phyloP scores from a whole-genome alignment of 352 stramenopile genomes.

The Phytophthora nicotianae region DNA sequence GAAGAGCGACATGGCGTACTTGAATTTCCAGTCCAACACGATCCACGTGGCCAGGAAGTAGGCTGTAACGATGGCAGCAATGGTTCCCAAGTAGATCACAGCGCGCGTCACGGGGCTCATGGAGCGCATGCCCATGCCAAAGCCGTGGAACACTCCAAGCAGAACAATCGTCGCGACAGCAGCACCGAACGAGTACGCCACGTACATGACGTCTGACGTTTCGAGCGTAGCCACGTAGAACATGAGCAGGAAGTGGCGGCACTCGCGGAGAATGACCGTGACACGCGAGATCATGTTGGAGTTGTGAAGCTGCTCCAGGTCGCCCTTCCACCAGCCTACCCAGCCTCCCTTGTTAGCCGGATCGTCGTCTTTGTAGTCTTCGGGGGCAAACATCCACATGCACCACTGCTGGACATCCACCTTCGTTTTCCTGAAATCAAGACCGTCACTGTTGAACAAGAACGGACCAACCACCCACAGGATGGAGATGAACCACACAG shows the following conservation, averaged over 20 bases:
- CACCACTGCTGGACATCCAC: slow-evolving; percentile 66
- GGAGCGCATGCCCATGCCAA: slow-evolving; percentile 55
- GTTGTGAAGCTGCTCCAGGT: slow-evolving; percentile 64
- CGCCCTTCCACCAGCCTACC: slow-evolving; percentile 76
- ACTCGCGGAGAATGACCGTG: slow-evolving; percentile 74
- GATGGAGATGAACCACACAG: slow-evolving; percentile 80
- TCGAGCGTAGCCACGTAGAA: slow-evolving; percentile 73
- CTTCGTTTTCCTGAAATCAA: slow-evolving; percentile 80
- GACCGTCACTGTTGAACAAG: slow-evolving; percentile 83
- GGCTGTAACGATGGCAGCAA: slow-evolving; percentile 34
- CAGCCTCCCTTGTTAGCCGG: slow-evolving; percentile 69
- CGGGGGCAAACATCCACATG: slow-evolving; percentile 72
- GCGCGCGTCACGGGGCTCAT: slow-evolving; percentile 51
- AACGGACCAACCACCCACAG: slow-evolving; percentile 72
- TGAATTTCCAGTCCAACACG: slow-evolving; percentile 44
- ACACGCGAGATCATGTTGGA: slow-evolving; percentile 72
- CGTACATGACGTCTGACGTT: slow-evolving; percentile 53
- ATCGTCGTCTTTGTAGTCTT: slow-evolving; percentile 70
- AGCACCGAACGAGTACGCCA: slow-evolving; percentile 52
- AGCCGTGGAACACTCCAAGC: slow-evolving; percentile 46
- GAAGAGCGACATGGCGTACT: slow-evolving; percentile 57
- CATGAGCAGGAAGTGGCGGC: slow-evolving; percentile 76
- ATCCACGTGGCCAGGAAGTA: slow-evolving; percentile 63
- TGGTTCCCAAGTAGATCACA: slow-evolving; percentile 43
- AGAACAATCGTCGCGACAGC: slow-evolving; percentile 57